Percentiles rank a stretch among this genome's conserved stretches.
These are phyloP conservation scores for Corchorus olitorius DNA, from an alignment of 345 rosid genomes.

Conservation along the genomic window DNA sequence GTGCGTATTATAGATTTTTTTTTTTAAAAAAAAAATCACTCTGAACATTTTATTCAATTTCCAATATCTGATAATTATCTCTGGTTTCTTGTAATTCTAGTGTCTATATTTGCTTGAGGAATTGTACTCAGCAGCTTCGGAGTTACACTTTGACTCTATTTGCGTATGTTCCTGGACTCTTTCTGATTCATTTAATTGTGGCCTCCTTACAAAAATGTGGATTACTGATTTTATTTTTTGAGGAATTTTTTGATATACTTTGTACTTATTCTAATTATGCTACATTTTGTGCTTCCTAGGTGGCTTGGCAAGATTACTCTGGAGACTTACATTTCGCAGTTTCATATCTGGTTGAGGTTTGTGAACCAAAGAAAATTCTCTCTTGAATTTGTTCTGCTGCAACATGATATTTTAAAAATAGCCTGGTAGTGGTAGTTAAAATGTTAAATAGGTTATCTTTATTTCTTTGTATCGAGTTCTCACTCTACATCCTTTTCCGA, in stretches of 20 bases:
- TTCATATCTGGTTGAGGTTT: conserved; percentile 98
- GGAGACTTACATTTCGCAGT: conserved; percentile 95
- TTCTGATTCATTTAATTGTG: conserved; percentile 15
- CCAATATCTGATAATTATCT: conserved; percentile 19
- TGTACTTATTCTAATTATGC: conserved; percentile 25
- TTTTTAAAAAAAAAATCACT: neutral
- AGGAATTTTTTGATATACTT: neutral
- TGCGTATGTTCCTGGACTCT: conserved; percentile 54
- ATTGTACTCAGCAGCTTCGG: conserved; percentile 83
- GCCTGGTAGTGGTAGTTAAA: neutral
- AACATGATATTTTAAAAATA: neutral
- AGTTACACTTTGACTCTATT: conserved; percentile 75
- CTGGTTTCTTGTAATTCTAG: conserved; percentile 42
- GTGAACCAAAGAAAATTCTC: conserved; percentile 22
- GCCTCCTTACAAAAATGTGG: neutral
- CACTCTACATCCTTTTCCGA: neutral
- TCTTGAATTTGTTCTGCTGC: neutral
- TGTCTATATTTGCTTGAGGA: conserved; percentile 90
- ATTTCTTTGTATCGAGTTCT: neutral
- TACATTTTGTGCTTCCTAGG: conserved; percentile 37
- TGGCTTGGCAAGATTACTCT: conserved; percentile 97
- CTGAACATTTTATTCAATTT: conserved; percentile 8
- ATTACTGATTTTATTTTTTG: neutral
- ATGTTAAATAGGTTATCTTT: neutral
- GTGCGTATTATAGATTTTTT: conserved; percentile 43